Base-by-base conservation (phyloP, 2,329 filamentous ascomycete species). In the Diplodia seriata region DNA sequence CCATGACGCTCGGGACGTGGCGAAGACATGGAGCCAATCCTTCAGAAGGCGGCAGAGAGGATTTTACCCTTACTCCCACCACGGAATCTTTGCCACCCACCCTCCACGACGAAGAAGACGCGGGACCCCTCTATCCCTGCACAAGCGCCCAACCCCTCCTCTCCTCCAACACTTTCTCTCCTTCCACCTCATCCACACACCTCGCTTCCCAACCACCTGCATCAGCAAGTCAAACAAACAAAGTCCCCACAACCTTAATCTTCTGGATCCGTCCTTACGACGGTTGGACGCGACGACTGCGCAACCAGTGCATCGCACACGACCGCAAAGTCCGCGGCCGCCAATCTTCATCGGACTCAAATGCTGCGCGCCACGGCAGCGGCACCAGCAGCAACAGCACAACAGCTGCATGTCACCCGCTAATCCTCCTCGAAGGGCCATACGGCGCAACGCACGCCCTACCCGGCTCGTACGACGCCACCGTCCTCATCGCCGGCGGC, bases 231-330 rank as follows among this genome's bases (percentile, higher is more conserved):
- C 56, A 23, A 38, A 67, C 64, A 29, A 56, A 43, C n/a, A 23
- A 50, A 59, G 1, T n/a, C 9, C 70, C 71, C 26, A 50, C 57
- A n/a, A 50, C 40, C 7, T 73, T 85, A 9, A 76, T 80, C 4
- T 85, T 85, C 71, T 81, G 83, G 71, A 80, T 86, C 59, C 81
- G 84, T 0, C 84, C 84, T 0, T 85, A 83, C 71, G 76, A 82
- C 62, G 83, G 84, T 62, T 85, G 84, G 77, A 86, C 84, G 2
- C 79, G 76, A 7, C 77, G 81, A 15, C 78, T 86, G 15, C 77
- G 77, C 53, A 71, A 77, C 40, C 72, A 77, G 67, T 83, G 75
- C 63, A 71, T 75, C 51, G 69, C 66, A 7, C 57, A 47, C 6
- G 20, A 23, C 56, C 23, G 15, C 57, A 26, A 49, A 14, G 33